Percentiles rank a stretch among this genome's conserved stretches.
These are phyloP conservation scores for Ascochyta pisi DNA, from an alignment of 2,329 filamentous ascomycete genomes.

Conservation along the genomic window DNA sequence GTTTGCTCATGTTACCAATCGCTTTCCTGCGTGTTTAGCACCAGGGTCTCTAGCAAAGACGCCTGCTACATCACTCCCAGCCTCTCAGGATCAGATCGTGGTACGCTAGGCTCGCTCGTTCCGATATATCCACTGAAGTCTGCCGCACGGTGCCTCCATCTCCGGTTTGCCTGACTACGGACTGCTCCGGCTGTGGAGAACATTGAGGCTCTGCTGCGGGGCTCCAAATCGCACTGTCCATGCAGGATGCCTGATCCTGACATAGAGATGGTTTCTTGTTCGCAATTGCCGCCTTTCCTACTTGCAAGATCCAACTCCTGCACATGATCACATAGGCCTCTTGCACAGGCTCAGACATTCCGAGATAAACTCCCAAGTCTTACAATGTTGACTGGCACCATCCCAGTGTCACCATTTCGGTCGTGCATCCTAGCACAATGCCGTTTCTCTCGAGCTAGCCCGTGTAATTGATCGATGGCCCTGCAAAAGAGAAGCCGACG, in stretches of 20 bases:
- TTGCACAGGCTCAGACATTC: no score
- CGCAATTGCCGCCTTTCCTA: background rate
- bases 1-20: slow-evolving; percentile 2
- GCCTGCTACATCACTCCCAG: slow-evolving; percentile 1
- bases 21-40: background rate
- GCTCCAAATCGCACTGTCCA: slow-evolving; percentile 8
- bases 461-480: no score
- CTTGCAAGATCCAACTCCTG: background rate
- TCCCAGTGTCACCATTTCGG: no score
- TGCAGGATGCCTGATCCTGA: background rate
- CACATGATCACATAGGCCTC: background rate
- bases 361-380: no score
- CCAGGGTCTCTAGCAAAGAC: background rate
- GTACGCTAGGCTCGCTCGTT: slow-evolving; percentile 4
- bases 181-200: slow-evolving; percentile 9
- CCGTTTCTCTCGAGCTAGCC: no score
- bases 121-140: slow-evolving; percentile 9
- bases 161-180: background rate
- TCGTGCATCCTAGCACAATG: no score
- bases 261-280: background rate
- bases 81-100: background rate
- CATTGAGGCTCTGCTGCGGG: slow-evolving; percentile 18
- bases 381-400: no score
- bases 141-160: background rate
- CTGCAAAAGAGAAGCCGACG: no score